These are phyloP conservation scores for grape (Vitis vinifera) DNA, from an alignment of 164 flowering plant species.

Conservation along the genomic window DNA sequence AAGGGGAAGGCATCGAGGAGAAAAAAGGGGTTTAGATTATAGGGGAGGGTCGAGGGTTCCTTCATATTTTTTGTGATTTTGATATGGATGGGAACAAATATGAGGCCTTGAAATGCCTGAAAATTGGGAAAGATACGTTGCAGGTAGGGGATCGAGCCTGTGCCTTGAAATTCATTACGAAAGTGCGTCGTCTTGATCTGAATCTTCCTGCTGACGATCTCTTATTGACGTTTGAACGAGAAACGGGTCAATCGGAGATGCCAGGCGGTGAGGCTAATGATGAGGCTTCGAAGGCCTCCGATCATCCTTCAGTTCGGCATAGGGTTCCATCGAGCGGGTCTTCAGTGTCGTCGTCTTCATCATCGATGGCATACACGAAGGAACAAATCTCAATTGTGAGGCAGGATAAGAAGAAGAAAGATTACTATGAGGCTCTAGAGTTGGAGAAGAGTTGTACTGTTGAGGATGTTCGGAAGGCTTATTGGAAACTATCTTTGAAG, in stretches of 20 bases:
- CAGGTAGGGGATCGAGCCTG: slow-evolving; percentile 60
- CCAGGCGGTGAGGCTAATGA: background rate
- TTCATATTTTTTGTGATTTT: background rate
- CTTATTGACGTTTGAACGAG: slow-evolving; percentile 31
- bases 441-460: slow-evolving; percentile 63
- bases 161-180: slow-evolving; percentile 66
- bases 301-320: slow-evolving; percentile 34
- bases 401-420: slow-evolving; percentile 73
- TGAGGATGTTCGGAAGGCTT: slow-evolving; percentile 84
- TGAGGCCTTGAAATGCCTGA: slow-evolving; percentile 77
- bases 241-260: slow-evolving; percentile 15
- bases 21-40: no score
- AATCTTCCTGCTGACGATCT: slow-evolving; percentile 59
- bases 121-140: slow-evolving; percentile 62
- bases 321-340: slow-evolving; percentile 34
- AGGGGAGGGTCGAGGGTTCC: background rate
- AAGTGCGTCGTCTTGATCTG: slow-evolving; percentile 86
- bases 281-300: slow-evolving; percentile 16
- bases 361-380: slow-evolving; percentile 49
- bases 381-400: slow-evolving; percentile 74
- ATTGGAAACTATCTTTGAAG: slow-evolving; percentile 78
- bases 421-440: slow-evolving; percentile 80
- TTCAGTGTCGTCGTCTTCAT: slow-evolving; percentile 22
- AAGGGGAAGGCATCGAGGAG: no score
- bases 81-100: slow-evolving; percentile 92